Percentiles rank a stretch among this genome's conserved stretches.
Evolutionary conservation across 164 flowering plant species (phyloP).

Genomic region (Kingdonia uniflora): DNA sequence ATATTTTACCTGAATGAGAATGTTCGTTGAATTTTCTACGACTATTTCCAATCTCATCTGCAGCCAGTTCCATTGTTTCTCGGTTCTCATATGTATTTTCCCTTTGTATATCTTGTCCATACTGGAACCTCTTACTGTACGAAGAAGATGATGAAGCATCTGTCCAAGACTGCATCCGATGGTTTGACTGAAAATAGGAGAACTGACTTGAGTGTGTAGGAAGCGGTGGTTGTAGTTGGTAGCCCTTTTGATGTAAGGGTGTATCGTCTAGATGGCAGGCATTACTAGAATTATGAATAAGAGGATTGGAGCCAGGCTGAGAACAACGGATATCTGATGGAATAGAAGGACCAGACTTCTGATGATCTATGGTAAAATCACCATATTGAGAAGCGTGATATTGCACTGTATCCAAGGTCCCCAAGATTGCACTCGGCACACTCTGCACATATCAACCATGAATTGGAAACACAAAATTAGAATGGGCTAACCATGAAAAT

Average conservation of each 20-base stretch:
- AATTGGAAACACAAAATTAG: too few relatives aligned
- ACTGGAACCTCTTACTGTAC: slow-evolving; percentile 27
- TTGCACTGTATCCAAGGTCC: slow-evolving; percentile 20
- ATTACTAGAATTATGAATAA: slow-evolving; percentile 22
- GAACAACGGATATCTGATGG: slow-evolving; percentile 20
- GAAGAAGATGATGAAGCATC: slow-evolving; percentile 42
- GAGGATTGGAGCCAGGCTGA: slow-evolving; percentile 21
- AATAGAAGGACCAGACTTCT: slow-evolving; percentile 23
- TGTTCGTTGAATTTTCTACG: slow-evolving; percentile 39
- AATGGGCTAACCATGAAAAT: too few relatives aligned
- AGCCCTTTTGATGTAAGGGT: slow-evolving; percentile 29
- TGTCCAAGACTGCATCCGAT: slow-evolving; percentile 36
- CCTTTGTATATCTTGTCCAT: slow-evolving; percentile 25
- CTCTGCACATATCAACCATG: slow-evolving; percentile 1
- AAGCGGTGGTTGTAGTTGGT: slow-evolving; percentile 62
- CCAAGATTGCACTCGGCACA: slow-evolving; percentile 22
- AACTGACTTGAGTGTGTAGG: slow-evolving; percentile 66
- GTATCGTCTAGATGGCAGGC: slow-evolving; percentile 26
- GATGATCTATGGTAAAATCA: slow-evolving; percentile 27
- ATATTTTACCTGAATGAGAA: slow-evolving; percentile 38
- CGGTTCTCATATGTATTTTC: slow-evolving; percentile 37
- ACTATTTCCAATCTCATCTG: slow-evolving; percentile 38
- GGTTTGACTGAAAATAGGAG: slow-evolving; percentile 55
- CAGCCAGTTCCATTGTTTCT: slow-evolving; percentile 34
- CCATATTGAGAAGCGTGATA: slow-evolving; percentile 30